These are phyloP conservation scores for Sphenostylis stenocarpa DNA, from an alignment of 306 rosid species.

Conservation along the genomic window DNA sequence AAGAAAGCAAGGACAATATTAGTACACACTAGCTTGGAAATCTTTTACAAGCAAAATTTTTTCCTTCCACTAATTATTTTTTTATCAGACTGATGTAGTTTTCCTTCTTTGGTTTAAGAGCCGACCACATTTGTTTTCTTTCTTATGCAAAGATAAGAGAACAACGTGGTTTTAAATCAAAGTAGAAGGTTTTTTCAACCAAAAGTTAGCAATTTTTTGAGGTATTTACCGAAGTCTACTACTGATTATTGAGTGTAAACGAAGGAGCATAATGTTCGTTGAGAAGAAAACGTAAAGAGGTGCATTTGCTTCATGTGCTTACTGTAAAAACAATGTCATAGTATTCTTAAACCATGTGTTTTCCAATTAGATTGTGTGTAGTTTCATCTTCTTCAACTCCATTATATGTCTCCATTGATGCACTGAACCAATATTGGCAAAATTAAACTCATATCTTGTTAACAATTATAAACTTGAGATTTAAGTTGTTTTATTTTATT, in stretches of 20 bases:
- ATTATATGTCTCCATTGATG: constrained; percentile 14
- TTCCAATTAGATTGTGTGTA: constrained; percentile 39
- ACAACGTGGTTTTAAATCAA: constrained; percentile 37
- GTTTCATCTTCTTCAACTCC: constrained; percentile 36
- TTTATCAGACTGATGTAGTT: background rate
- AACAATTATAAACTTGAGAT: background rate
- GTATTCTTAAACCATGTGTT: constrained; percentile 46
- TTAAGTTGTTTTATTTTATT: constrained; percentile 32
- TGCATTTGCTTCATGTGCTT: constrained; percentile 43
- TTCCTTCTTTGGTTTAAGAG: background rate
- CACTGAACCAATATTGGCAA: background rate
- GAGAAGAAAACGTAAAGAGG: constrained; percentile 25
- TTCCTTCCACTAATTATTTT: background rate
- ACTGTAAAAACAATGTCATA: constrained; percentile 22
- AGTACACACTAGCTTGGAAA: constrained; percentile 15
- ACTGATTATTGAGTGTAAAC: constrained; percentile 33
- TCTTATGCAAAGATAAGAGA: background rate
- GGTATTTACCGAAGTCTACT: constrained; percentile 18
- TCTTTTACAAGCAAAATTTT: constrained; percentile 2
- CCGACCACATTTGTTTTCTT: constrained; percentile 8
- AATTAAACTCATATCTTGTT: background rate
- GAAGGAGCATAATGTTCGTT: constrained; percentile 26
- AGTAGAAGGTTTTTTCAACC: constrained; percentile 19
- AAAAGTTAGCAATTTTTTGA: constrained; percentile 11
- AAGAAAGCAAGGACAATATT: constrained; percentile 11